phyloP scores from a whole-genome alignment of 352 stramenopile species.

The Phytophthora uliginosa region DNA sequence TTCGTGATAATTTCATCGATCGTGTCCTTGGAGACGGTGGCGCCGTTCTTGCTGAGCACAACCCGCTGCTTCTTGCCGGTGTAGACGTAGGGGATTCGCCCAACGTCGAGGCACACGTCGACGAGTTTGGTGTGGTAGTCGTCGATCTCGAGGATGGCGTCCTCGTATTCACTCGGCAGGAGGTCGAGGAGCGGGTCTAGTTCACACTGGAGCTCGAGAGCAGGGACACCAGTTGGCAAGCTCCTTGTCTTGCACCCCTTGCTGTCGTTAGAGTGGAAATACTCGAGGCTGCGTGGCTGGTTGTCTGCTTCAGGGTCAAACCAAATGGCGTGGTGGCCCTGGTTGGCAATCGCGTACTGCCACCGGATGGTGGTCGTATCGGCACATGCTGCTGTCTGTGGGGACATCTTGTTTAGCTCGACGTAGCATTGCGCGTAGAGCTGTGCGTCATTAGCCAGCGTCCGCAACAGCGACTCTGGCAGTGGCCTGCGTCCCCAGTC shows the following conservation, averaged over 20 bases:
- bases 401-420: neutral
- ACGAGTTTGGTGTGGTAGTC: slow-evolving; percentile 38
- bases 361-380: slow-evolving; percentile 14
- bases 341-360: slow-evolving; percentile 12
- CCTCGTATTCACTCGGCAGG: slow-evolving; percentile 33
- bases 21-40: slow-evolving; percentile 50
- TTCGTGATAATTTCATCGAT: slow-evolving; percentile 60
- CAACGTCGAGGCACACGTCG: slow-evolving; percentile 52
- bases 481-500: neutral
- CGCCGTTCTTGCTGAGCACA: slow-evolving; percentile 25
- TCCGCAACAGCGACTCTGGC: neutral
- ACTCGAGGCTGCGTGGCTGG: slow-evolving; percentile 29
- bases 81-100: slow-evolving; percentile 44
- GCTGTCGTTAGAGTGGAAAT: neutral
- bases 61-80: slow-evolving; percentile 39
- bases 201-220: slow-evolving; percentile 27
- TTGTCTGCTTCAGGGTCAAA: slow-evolving; percentile 29
- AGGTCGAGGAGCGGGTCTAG: slow-evolving; percentile 45
- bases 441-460: slow-evolving; percentile 1
- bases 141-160: slow-evolving; percentile 33
- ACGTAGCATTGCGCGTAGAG: neutral
- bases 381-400: neutral
- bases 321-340: slow-evolving; percentile 18
- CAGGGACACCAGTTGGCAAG: too few species aligned
- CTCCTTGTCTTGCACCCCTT: too few species aligned